A percentile compares a stretch with the other conserved stretches of the same genome.
These are phyloP conservation scores for Mucor racemosus DNA, from an alignment of 371 early-diverging fungal genomes.

Conservation along the genomic window DNA sequence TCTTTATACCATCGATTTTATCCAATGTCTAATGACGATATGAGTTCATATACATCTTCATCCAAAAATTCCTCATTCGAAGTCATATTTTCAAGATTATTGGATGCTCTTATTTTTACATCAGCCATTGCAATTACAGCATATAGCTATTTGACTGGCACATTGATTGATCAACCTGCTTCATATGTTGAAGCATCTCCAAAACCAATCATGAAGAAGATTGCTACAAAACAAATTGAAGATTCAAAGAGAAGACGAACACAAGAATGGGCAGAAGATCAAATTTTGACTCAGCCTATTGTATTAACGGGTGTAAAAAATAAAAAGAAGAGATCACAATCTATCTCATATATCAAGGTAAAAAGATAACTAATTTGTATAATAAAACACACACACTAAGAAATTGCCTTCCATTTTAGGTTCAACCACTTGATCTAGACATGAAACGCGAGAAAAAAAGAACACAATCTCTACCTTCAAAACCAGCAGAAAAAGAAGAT, in stretches of 20 bases:
- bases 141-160: constrained; percentile 44
- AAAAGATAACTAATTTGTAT: background rate
- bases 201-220: constrained; percentile 1
- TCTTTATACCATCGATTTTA: constrained; percentile 16
- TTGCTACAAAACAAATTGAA: constrained; percentile 10
- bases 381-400: background rate
- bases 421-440: constrained; percentile 18
- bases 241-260: constrained; percentile 25
- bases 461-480: constrained; percentile 28
- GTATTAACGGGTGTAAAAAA: background rate
- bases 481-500: constrained; percentile 25
- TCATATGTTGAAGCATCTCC: constrained; percentile 10
- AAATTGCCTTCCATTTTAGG: constrained; percentile 10
- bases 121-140: constrained; percentile 52
- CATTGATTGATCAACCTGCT: constrained; percentile 19
- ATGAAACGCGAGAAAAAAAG: constrained; percentile 30
- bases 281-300: background rate
- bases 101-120: constrained; percentile 52
- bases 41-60: constrained; percentile 15
- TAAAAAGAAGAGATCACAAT: constrained; percentile 23
- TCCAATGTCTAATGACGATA: constrained; percentile 1
- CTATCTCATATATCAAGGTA: constrained; percentile 6
- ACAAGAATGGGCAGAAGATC: constrained; percentile 31
- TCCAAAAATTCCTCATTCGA: constrained; percentile 30
- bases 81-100: constrained; percentile 35